Evolutionary conservation across 768 basidiomycete species (phyloP).

Genomic region (Phylloporus arenicola): DNA sequence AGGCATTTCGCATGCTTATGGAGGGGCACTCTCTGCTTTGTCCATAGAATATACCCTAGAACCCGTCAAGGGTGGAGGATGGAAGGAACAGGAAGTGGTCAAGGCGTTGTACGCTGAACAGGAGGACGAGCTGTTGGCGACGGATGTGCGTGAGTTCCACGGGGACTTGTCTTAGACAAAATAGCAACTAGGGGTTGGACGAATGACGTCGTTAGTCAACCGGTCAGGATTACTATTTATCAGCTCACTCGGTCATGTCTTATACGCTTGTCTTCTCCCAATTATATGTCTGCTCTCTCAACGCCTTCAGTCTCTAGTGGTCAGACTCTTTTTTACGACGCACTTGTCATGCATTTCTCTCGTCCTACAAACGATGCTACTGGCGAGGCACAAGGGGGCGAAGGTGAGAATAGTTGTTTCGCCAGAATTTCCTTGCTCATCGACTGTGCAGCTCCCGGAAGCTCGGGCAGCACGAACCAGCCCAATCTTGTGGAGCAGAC

Average conservation of each 20-base stretch:
- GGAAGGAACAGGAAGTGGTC: slow-evolving; percentile 34
- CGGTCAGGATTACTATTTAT: slow-evolving; percentile 21
- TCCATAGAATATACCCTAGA: slow-evolving; percentile 81
- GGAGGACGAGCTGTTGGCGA: slow-evolving; percentile 26
- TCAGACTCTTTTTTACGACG: slow-evolving; percentile 43
- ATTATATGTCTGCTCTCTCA: slow-evolving; percentile 13
- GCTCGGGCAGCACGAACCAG: background rate
- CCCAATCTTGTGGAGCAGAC: background rate
- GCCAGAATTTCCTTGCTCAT: background rate
- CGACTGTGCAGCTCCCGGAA: background rate
- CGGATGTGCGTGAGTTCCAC: slow-evolving; percentile 21
- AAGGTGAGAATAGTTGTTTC: slow-evolving; percentile 1
- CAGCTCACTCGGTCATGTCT: background rate
- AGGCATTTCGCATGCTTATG: slow-evolving; percentile 96
- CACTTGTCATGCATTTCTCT: slow-evolving; percentile 30
- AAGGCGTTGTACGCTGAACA: slow-evolving; percentile 32
- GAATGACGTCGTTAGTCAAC: slow-evolving; percentile 18
- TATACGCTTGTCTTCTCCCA: background rate
- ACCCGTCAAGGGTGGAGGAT: slow-evolving; percentile 41
- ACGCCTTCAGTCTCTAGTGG: slow-evolving; percentile 28
- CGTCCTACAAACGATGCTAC: background rate
- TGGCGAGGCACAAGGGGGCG: background rate
- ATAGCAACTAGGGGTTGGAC: slow-evolving; percentile 8
- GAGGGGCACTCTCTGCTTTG: slow-evolving; percentile 85
- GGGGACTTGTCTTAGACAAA: slow-evolving; percentile 18